Evolutionary conservation across 2,329 filamentous ascomycete genomes (phyloP).

Genomic region (Penicillium psychrosexuale): DNA sequence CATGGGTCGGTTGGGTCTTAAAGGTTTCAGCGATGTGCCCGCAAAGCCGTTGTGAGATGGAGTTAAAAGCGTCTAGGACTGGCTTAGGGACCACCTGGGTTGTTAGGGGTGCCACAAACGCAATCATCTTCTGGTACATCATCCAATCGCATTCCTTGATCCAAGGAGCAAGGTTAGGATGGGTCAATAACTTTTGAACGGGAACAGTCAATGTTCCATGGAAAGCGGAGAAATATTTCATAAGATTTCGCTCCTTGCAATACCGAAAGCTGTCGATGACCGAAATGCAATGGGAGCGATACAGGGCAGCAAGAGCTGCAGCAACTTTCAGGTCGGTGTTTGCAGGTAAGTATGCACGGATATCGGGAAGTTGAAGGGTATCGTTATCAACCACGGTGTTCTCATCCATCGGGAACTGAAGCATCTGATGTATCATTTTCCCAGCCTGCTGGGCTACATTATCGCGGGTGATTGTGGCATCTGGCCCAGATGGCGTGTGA

Average conservation of each 20-base stretch:
- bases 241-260: conserved; percentile 95
- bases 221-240: conserved; percentile 90
- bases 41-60: conserved; percentile 78
- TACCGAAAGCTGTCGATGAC: conserved; percentile 93
- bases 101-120: conserved; percentile 81
- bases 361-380: conserved; percentile 75
- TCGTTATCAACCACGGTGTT: conserved; percentile 58
- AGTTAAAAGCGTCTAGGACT: conserved; percentile 81
- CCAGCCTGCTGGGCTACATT: conserved; percentile 39
- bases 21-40: conserved; percentile 81
- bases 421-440: conserved; percentile 41
- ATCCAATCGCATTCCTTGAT: conserved; percentile 94
- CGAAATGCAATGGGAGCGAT: conserved; percentile 91
- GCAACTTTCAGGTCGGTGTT: conserved; percentile 85
- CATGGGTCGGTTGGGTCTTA: conserved; percentile 77
- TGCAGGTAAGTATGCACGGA: conserved; percentile 73
- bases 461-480: conserved; percentile 35
- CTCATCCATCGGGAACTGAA: conserved; percentile 37
- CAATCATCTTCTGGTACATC: conserved; percentile 96
- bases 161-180: conserved; percentile 80
- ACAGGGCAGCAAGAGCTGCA: conserved; percentile 79
- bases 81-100: conserved; percentile 86
- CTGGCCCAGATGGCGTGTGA: conserved; percentile 24
- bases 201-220: conserved; percentile 95
- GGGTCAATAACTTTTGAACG: conserved; percentile 84